Evolutionary conservation across 1,284 basidiomycete species (phyloP), one percentile per base, ranked within the genome.

Genomic region (Tremellales sp.): DNA sequence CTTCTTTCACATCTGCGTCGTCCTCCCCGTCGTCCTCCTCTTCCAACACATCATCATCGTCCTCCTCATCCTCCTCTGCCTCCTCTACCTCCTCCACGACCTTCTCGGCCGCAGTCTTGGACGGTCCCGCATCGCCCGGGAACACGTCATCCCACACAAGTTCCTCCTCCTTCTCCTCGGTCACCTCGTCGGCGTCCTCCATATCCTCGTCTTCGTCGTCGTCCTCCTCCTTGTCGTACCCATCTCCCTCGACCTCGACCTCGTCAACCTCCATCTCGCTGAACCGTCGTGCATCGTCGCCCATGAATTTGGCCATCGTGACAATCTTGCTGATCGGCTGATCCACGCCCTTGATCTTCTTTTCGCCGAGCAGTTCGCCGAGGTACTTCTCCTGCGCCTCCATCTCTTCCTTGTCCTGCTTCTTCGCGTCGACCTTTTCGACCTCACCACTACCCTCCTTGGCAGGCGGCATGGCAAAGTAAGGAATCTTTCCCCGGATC

Each of bases 91-190:
- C 69, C 43, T 69, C 63, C 39, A 58, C 48, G 22, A 52, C 40
- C 13, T 45, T 38, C 24, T 51, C 40, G 3, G 43, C 50, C 72
- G 16, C 76, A 76, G 43, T 51, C 32, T 43, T 53, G 6, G 56
- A 56, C 27, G 60, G 50, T 22, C 57, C 64, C 19, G 56, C 62
- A 22, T 68, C 65, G 64, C 82, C 70, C 14, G 67, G 70, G 61
- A 74, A 87, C 29, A 88, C 81, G 76, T 81, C 73, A 83, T 94
- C 81, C 91, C 93, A 80, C 81, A 86, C 75, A 81, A 86, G 65
- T 9, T 50, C 57, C 4, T 57, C 58, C 8, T 63, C 61, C 12
- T 54, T 61, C 34, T 63, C 57, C 5, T 61, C 56, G 5, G 53
- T 58, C 10, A 55, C 56, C 14, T 59, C 71, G 33, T 58, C 66